Percentiles rank a stretch among this genome's conserved stretches.
These are phyloP conservation scores for Suillus clintonianus DNA, from an alignment of 768 basidiomycete genomes.

Conservation along the genomic window DNA sequence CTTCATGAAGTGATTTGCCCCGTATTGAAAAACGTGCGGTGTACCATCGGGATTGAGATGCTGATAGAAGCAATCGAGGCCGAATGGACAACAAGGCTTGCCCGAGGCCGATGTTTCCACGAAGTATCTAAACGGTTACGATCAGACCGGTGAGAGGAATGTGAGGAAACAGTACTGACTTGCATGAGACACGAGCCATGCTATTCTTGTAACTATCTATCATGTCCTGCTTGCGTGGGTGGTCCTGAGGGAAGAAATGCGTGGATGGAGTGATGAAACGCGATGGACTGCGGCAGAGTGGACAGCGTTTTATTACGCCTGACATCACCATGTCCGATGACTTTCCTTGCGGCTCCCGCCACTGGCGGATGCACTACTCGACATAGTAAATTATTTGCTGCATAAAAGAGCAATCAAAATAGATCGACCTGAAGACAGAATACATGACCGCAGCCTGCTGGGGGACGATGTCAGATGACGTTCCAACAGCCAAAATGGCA, in stretches of 20 bases:
- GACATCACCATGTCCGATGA: conserved; percentile 51
- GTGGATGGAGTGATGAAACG: conserved; percentile 75
- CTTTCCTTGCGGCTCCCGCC: conserved; percentile 67
- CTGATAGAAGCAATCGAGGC: conserved; percentile 79
- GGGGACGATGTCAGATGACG: conserved; percentile 1
- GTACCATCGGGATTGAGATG: conserved; percentile 71
- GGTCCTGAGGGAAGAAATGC: conserved; percentile 58
- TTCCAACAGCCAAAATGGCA: background rate
- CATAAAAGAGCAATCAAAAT: background rate
- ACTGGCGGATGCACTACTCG: conserved; percentile 72
- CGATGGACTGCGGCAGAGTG: conserved; percentile 70
- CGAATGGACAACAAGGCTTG: conserved; percentile 73
- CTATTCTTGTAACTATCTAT: conserved; percentile 68
- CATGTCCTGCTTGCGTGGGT: conserved; percentile 50
- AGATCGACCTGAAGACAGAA: conserved; percentile 69
- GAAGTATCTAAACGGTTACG: conserved; percentile 53
- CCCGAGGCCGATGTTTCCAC: conserved; percentile 44
- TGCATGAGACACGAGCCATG: conserved; percentile 71
- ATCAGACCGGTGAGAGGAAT: background rate
- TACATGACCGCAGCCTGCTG: conserved; percentile 75
- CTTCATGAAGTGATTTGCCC: conserved; percentile 54
- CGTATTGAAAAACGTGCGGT: conserved; percentile 53
- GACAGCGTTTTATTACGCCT: conserved; percentile 73
- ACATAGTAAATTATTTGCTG: conserved; percentile 7
- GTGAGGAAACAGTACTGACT: conserved; percentile 37